phyloP scores from a whole-genome alignment of 495 filamentous ascomycete genomes.

The Neurospora terricola region DNA sequence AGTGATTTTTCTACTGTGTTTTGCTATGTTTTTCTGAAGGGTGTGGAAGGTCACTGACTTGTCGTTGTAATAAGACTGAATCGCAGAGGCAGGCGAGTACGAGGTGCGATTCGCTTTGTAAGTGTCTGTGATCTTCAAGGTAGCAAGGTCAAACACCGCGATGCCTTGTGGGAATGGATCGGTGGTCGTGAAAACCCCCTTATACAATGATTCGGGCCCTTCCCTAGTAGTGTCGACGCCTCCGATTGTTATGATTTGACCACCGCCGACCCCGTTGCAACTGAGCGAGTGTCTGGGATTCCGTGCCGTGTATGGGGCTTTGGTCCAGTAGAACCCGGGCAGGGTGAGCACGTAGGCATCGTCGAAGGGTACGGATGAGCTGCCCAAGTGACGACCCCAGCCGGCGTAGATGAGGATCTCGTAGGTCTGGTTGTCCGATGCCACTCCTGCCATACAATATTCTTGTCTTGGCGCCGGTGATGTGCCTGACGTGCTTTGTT shows the following conservation, averaged over 20 bases:
- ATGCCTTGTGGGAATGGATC: conserved; percentile 14
- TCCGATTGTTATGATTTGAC: conserved; percentile 16
- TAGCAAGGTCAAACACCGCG: conserved; percentile 12
- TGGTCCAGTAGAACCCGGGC: conserved; percentile 16
- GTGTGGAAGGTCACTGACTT: conserved; percentile 3
- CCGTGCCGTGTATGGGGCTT: conserved; percentile 10
- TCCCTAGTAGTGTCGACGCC: conserved; percentile 13
- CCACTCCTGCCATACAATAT: conserved; percentile 15
- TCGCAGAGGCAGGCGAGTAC: conserved; percentile 3
- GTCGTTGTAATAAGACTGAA: conserved; percentile 10
- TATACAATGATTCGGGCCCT: conserved; percentile 1
- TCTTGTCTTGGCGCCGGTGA: conserved; percentile 6
- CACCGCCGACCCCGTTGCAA: conserved; percentile 13
- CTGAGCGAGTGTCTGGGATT: conserved; percentile 12
- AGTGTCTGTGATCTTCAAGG: conserved; percentile 1
- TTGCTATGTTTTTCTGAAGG: background rate
- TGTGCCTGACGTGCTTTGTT: conserved; percentile 12
- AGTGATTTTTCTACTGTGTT: background rate
- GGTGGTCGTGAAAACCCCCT: conserved; percentile 7
- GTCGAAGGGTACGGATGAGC: conserved; percentile 8
- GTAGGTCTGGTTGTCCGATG: conserved; percentile 14
- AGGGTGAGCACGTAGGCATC: conserved; percentile 17
- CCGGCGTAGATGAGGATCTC: conserved; percentile 20
- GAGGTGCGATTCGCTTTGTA: conserved; percentile 1
- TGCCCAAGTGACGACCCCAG: conserved; percentile 11